A percentile compares a stretch with the other conserved stretches of the same genome.
phyloP scores from a whole-genome alignment of 192 early-diverging fungal species.

The Phlyctochytrium arcticum region DNA sequence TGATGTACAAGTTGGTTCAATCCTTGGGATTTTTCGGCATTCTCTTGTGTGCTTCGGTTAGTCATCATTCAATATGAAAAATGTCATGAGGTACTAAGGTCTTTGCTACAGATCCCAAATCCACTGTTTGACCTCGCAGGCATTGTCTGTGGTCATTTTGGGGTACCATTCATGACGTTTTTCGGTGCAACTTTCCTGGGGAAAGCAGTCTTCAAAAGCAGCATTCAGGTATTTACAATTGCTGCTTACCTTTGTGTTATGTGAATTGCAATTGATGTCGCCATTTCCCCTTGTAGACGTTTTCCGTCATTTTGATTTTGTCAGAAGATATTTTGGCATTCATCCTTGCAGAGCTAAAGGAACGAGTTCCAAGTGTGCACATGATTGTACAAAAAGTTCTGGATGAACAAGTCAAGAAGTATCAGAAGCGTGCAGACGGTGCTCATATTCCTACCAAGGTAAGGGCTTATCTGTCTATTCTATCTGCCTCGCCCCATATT shows the following conservation, averaged over 20 bases:
- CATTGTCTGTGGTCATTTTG: conserved; percentile 89
- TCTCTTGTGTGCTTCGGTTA: conserved; percentile 81
- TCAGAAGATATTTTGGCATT: conserved; percentile 70
- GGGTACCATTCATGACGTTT: conserved; percentile 88
- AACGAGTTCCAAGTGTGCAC: conserved; percentile 55
- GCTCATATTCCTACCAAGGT: not conserved
- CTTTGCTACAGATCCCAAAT: conserved; percentile 73
- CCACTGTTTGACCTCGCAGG: conserved; percentile 95
- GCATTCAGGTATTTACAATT: conserved; percentile 58
- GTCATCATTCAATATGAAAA: not conserved
- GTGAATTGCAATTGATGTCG: not conserved
- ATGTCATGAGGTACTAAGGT: not conserved
- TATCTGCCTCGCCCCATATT: not conserved
- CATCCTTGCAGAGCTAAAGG: conserved; percentile 52
- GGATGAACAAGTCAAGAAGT: conserved; percentile 39
- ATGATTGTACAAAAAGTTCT: conserved; percentile 51
- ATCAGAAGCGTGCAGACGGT: conserved; percentile 1
- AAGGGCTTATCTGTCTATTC: not conserved
- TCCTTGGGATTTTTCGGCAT: conserved; percentile 87
- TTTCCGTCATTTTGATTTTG: conserved; percentile 79
- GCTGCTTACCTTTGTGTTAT: not conserved
- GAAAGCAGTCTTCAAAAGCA: conserved; percentile 84
- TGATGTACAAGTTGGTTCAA: conserved; percentile 67
- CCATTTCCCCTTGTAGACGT: conserved; percentile 34
- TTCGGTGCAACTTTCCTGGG: conserved; percentile 94